Conservation (phyloP, 2,329 filamentous ascomycete species). For the Cladosporium sp. region DNA sequence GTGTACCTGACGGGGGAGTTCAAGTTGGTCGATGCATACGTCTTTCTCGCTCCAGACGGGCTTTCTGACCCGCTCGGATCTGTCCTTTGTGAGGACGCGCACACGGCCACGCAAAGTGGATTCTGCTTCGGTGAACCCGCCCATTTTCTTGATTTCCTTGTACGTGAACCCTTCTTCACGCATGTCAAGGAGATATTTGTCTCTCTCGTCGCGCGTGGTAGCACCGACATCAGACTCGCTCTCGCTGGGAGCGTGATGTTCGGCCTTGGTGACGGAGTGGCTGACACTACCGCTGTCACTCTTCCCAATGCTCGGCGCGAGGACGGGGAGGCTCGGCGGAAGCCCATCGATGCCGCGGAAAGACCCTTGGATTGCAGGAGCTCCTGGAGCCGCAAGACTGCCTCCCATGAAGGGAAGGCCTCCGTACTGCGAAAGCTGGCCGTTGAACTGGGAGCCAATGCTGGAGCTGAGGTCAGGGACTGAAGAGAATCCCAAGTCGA, state of each 20-base stretch:
- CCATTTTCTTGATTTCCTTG: constrained; percentile 55
- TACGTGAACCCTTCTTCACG: constrained; percentile 60
- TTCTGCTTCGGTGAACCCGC: constrained; percentile 60
- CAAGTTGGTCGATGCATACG: constrained; percentile 46
- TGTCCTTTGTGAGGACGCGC: constrained; percentile 61
- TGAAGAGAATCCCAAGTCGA: background rate
- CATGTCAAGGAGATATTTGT: constrained; percentile 45
- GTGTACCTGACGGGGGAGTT: constrained; percentile 9
- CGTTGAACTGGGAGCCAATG: background rate
- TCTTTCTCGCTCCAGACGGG: constrained; percentile 62
- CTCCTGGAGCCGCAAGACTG: background rate
- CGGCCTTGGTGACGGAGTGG: background rate
- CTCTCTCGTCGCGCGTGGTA: constrained; percentile 14
- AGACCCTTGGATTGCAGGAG: background rate
- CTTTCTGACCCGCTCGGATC: constrained; percentile 59
- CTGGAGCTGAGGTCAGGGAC: background rate
- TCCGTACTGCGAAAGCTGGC: background rate
- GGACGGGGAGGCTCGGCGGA: background rate
- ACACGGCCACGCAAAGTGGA: constrained; percentile 68
- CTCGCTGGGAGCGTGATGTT: background rate
- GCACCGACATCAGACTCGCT: background rate
- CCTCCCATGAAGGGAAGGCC: background rate
- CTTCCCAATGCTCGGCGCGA: background rate
- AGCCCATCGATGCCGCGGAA: background rate
- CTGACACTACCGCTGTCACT: background rate